Conservation (phyloP, 257 asterid species). For the Sherardia arvensis region DNA sequence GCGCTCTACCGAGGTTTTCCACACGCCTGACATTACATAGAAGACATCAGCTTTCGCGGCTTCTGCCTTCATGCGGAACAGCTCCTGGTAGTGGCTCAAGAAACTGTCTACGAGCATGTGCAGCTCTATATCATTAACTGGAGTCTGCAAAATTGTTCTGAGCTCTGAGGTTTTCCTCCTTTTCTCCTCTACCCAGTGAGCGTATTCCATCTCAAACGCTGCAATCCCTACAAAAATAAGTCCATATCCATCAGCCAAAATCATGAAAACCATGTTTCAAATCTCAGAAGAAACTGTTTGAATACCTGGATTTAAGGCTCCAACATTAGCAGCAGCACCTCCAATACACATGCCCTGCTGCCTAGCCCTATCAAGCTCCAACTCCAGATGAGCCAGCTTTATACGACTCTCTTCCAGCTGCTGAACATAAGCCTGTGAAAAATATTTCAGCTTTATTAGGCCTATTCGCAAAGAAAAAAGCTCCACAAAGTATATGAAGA, state of each 20-base stretch:
- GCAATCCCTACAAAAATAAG: constrained; percentile 38
- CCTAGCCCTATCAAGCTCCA: constrained; percentile 76
- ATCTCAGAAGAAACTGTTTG: too few relatives aligned
- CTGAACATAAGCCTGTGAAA: constrained; percentile 75
- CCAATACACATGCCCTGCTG: constrained; percentile 68
- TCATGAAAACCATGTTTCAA: not conserved
- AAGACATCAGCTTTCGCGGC: constrained; percentile 79
- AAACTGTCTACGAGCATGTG: constrained; percentile 42
- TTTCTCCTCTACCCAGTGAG: constrained; percentile 70
- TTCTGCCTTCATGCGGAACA: constrained; percentile 65
- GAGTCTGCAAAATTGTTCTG: constrained; percentile 49
- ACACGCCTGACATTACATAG: constrained; percentile 71
- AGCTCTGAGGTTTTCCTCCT: constrained; percentile 52
- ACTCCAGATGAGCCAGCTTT: constrained; percentile 85
- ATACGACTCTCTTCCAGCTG: constrained; percentile 75
- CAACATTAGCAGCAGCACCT: constrained; percentile 39
- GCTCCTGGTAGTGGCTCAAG: constrained; percentile 56
- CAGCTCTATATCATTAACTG: constrained; percentile 46
- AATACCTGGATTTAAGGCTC: constrained; percentile 47
- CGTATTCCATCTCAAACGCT: constrained; percentile 72
- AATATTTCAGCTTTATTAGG: not conserved
- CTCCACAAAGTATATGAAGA: too few relatives aligned
- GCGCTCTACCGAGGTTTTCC: constrained; percentile 81
- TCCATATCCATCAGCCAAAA: not conserved
- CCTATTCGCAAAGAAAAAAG: not conserved